A percentile compares a stretch with the other conserved stretches of the same genome.
Evolutionary conservation across 1,284 basidiomycete genomes (phyloP).

Genomic region (Inonotus hispidus): DNA sequence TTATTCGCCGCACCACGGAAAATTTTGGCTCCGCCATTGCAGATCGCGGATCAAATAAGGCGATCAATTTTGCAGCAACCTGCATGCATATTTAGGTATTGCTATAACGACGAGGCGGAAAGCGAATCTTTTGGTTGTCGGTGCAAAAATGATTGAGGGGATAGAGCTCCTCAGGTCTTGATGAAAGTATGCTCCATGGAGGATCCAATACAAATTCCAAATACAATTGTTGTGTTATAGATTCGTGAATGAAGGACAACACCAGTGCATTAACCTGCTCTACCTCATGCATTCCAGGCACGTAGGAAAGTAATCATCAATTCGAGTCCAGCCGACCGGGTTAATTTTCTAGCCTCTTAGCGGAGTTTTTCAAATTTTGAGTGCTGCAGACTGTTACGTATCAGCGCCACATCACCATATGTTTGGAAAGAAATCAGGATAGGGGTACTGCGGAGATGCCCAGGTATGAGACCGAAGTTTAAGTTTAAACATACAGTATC

Average conservation of each 20-base stretch:
- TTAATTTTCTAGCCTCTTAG: background rate
- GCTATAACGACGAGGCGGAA: too few species aligned
- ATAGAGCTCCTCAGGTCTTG: too few species aligned
- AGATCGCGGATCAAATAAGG: background rate
- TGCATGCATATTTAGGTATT: too few species aligned
- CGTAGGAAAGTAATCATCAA: background rate
- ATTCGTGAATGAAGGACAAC: too few species aligned
- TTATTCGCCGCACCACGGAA: background rate
- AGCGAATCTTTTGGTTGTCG: too few species aligned
- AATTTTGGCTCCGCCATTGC: background rate
- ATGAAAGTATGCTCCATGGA: too few species aligned
- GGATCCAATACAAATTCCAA: too few species aligned
- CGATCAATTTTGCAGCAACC: background rate
- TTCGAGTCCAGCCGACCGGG: background rate
- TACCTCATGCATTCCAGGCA: too few species aligned
- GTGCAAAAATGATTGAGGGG: too few species aligned
- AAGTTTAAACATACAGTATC: background rate
- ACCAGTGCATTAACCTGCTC: too few species aligned
- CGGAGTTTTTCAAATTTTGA: background rate
- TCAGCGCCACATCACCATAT: background rate
- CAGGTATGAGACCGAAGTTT: too few species aligned
- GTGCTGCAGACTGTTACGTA: background rate
- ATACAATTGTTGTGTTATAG: too few species aligned
- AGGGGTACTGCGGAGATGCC: background rate
- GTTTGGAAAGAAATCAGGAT: background rate